A percentile compares a stretch with the other conserved stretches of the same genome.
Conservation (phyloP, 768 basidiomycete genomes). For the Mycena alexandri region DNA sequence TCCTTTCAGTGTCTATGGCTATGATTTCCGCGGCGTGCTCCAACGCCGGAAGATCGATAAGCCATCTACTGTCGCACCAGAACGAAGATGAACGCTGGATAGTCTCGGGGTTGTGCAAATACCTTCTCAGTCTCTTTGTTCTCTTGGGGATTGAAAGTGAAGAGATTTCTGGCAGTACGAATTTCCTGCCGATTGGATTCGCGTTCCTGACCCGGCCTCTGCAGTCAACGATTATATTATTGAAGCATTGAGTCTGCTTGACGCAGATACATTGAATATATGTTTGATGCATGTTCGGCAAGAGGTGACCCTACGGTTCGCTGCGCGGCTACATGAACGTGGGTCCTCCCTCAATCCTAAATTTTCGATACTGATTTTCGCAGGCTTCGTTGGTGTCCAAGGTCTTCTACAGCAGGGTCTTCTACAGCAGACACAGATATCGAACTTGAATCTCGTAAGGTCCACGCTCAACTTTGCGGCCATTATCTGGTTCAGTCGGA, state of each 20-base stretch:
- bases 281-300: conserved; percentile 39
- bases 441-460: conserved; percentile 39
- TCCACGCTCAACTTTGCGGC: conserved; percentile 48
- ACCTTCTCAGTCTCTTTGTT: conserved; percentile 47
- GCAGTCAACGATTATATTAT: conserved; percentile 51
- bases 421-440: background rate
- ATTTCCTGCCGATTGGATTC: background rate
- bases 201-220: background rate
- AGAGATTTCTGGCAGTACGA: conserved; percentile 43
- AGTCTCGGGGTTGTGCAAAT: conserved; percentile 41
- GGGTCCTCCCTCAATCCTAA: conserved; percentile 10
- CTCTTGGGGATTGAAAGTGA: conserved; percentile 35
- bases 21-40: conserved; percentile 44
- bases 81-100: conserved; percentile 35
- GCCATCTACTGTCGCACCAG: background rate
- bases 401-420: conserved; percentile 13
- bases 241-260: conserved; percentile 46
- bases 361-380: conserved; percentile 3
- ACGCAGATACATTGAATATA: conserved; percentile 31
- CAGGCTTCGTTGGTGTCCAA: conserved; percentile 9
- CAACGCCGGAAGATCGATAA: conserved; percentile 24
- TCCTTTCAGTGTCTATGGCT: conserved; percentile 30
- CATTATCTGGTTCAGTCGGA: conserved; percentile 48
- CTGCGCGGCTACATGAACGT: conserved; percentile 50
- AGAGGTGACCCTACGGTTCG: conserved; percentile 43